phyloP scores from a whole-genome alignment of 2,329 filamentous ascomycete species.

The Alternaria dauci region DNA sequence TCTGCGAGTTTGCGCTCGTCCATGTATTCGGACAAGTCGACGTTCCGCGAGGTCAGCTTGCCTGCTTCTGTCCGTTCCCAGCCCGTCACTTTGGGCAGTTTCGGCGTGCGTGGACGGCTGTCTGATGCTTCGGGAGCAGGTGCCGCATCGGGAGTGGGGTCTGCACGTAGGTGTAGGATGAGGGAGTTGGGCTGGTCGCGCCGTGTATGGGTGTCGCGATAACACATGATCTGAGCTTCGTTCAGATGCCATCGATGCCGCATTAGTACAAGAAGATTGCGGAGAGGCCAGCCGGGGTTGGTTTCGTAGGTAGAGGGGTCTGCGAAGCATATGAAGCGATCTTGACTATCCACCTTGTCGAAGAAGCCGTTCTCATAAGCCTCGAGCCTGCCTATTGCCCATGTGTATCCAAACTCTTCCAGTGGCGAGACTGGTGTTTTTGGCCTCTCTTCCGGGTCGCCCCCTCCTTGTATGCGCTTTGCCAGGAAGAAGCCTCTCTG shows the following conservation, averaged over 20 bases:
- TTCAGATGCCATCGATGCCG: conserved; percentile 80
- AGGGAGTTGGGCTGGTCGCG: conserved; percentile 84
- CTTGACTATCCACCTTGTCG: conserved; percentile 71
- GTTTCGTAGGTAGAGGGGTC: conserved; percentile 91
- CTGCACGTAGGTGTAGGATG: conserved; percentile 64
- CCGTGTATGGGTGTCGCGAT: conserved; percentile 80
- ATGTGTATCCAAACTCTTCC: conserved; percentile 71
- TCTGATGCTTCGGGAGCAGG: conserved; percentile 20
- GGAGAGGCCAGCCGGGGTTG: conserved; percentile 89
- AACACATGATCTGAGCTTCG: conserved; percentile 86
- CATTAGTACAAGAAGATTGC: conserved; percentile 87
- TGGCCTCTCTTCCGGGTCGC: conserved; percentile 39
- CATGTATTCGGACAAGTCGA: conserved; percentile 91
- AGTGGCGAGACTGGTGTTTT: conserved; percentile 62
- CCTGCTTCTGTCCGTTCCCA: conserved; percentile 87
- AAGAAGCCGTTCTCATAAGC: conserved; percentile 91
- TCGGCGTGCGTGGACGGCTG: conserved; percentile 47
- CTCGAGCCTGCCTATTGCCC: conserved; percentile 79
- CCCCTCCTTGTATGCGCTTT: conserved; percentile 68
- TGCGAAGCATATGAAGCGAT: conserved; percentile 85
- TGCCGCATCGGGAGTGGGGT: conserved; percentile 20
- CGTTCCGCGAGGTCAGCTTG: conserved; percentile 79
- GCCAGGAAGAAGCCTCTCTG: conserved; percentile 97
- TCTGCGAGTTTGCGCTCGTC: conserved; percentile 87
- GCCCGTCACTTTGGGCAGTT: conserved; percentile 88